Evolutionary conservation across 2,329 filamentous ascomycete species (phyloP), one percentile per base, ranked within the genome.

Genomic region (Pseudovirgaria hyperparasitica): DNA sequence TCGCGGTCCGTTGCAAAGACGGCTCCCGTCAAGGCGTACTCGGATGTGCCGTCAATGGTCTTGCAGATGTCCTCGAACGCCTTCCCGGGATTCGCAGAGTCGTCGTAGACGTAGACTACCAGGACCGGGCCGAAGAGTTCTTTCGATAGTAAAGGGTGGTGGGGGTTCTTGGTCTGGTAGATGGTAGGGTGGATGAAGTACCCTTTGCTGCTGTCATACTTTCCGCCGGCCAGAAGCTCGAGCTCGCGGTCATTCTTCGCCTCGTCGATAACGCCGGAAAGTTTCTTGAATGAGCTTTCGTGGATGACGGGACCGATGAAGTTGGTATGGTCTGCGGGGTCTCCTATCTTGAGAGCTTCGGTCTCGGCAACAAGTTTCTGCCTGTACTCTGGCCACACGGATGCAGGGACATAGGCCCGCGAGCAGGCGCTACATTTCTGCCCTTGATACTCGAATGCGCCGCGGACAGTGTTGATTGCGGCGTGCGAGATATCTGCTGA

Each of bases 221-320:
- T 76, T 36, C 84, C 84, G 22, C 84, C 85, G 2, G 67, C 70
- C 10, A 92, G 54, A 3, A 87, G 65, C 50, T 80, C 67, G 9
- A 92, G 68, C 38, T 79, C 71, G 6, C 62, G 56, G 52, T 92
- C 84, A 6, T 65, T 63, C 58, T 82, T 84, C n/a, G 82, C 80
- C 17, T 70, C 72, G 33, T 90, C 79, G 38, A 92, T 92, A 28
- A 76, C 78, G 12, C 66, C 65, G 0, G 71, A 67, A 2, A 92
- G 69, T 56, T 86, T 87, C 52, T 84, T 72, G 66, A 92, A 92
- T 8, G 78, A 80, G 8, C 63, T 69, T 37, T 75, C 67, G 60
- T 92, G 82, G 53, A 92, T 92, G 32, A 92, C 82, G 13, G 84
- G 84, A 7, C 82, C 82, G 45, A 86, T 73, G 61, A 92, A 92